These are phyloP conservation scores for Pugionium cornutum DNA, from an alignment of 345 rosid species.

Conservation along the genomic window DNA sequence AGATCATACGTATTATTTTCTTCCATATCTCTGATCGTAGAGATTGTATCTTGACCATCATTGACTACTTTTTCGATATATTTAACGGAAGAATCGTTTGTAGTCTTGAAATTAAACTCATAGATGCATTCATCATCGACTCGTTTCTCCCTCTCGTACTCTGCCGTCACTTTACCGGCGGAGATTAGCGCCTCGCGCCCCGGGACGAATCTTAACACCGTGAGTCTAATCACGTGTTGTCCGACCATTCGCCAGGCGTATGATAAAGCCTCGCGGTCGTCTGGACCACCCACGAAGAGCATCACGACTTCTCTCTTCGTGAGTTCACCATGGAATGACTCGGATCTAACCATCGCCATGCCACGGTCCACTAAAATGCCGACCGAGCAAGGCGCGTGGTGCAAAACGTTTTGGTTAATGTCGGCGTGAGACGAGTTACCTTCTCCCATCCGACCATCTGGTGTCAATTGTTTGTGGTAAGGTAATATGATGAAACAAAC, in stretches of 20 bases:
- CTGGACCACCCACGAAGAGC: slow-evolving; percentile 57
- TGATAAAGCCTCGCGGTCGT: slow-evolving; percentile 63
- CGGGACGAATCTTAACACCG: slow-evolving; percentile 47
- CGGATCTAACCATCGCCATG: slow-evolving; percentile 36
- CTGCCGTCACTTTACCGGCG: slow-evolving; percentile 28
- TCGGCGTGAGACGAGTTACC: slow-evolving; percentile 45
- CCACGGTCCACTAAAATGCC: slow-evolving; percentile 74
- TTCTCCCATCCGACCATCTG: slow-evolving; percentile 45
- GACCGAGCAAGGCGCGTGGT: slow-evolving; percentile 60
- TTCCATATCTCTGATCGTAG: slow-evolving; percentile 45
- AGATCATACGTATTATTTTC: slow-evolving; percentile 43
- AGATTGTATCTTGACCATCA: slow-evolving; percentile 49
- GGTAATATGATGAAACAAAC: slow-evolving; percentile 58
- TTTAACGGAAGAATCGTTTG: slow-evolving; percentile 35
- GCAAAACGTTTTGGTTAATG: slow-evolving; percentile 54
- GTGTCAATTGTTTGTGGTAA: slow-evolving; percentile 47
- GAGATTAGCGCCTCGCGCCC: slow-evolving; percentile 34
- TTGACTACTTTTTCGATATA: slow-evolving; percentile 49
- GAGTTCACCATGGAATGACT: slow-evolving; percentile 31
- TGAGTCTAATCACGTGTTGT: slow-evolving; percentile 56
- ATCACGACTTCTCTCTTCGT: slow-evolving; percentile 35
- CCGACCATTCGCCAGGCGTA: slow-evolving; percentile 66
- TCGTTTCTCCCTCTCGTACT: slow-evolving; percentile 39
- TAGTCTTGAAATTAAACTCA: slow-evolving; percentile 51
- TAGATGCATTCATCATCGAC: slow-evolving; percentile 50